Conservation (phyloP, 345 rosid genomes). For the Salix brachista region DNA sequence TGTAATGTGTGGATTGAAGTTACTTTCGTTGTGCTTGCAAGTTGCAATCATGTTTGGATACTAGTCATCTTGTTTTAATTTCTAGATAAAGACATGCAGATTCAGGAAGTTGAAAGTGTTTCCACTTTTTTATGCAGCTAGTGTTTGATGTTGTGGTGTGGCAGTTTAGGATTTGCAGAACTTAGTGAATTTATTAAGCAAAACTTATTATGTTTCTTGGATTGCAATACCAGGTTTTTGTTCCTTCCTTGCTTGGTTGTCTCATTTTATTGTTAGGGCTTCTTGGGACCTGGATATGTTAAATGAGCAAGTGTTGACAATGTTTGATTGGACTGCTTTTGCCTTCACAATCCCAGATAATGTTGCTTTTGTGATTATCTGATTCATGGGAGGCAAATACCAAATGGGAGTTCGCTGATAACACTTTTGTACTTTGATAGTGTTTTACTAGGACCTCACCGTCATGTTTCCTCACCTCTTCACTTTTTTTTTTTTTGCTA, state of each 20-base stretch:
- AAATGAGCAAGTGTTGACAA: background rate
- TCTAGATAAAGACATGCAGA: background rate
- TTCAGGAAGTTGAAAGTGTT: background rate
- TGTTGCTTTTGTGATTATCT: conserved; percentile 26
- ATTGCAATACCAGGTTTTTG: background rate
- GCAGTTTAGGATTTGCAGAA: background rate
- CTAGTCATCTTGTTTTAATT: background rate
- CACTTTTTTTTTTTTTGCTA: background rate
- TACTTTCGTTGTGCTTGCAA: background rate
- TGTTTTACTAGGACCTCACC: conserved; percentile 25
- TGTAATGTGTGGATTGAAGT: background rate
- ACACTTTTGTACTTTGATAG: conserved; percentile 9
- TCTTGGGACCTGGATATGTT: background rate
- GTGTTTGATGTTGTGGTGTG: background rate
- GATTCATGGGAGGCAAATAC: conserved; percentile 35
- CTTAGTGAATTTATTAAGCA: background rate
- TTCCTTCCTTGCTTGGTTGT: background rate
- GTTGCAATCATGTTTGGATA: background rate
- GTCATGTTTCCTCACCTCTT: background rate
- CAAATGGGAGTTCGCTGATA: conserved; percentile 27
- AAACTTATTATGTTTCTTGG: background rate
- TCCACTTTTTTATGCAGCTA: background rate
- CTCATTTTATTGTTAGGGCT: background rate
- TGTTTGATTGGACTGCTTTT: background rate
- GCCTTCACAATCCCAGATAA: conserved; percentile 30